Percentiles rank a stretch among this genome's conserved stretches.
Evolutionary conservation across 2,329 filamentous ascomycete species (phyloP).

Genomic region (Xylariaceae sp.): DNA sequence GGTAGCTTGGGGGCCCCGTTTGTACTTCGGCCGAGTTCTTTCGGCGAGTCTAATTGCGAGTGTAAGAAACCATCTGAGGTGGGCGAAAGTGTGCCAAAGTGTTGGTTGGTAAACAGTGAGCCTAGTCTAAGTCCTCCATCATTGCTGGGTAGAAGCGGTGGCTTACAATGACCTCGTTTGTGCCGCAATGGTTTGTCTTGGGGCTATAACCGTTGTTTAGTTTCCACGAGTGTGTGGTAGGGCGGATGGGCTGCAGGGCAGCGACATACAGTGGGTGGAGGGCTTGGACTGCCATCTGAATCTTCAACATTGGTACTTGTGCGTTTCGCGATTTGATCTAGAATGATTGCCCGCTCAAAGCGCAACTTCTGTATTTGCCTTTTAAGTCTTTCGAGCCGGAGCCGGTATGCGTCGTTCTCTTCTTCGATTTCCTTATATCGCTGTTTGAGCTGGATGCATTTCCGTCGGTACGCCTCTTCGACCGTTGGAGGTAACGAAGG

Average conservation of each 20-base stretch:
- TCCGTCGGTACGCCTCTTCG: conserved; percentile 90
- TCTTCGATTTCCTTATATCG: conserved; percentile 88
- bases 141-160: conserved; percentile 42
- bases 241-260: neutral
- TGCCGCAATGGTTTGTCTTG: conserved; percentile 72
- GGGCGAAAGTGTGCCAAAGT: conserved; percentile 41
- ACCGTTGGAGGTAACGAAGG: conserved; percentile 76
- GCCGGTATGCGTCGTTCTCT: conserved; percentile 76
- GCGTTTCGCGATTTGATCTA: conserved; percentile 67
- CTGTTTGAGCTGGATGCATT: conserved; percentile 91
- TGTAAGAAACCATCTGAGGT: conserved; percentile 50
- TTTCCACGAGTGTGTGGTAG: neutral
- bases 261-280: conserved; percentile 66
- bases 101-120: conserved; percentile 43
- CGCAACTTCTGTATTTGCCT: conserved; percentile 88
- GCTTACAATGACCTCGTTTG: conserved; percentile 66
- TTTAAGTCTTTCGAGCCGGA: conserved; percentile 73
- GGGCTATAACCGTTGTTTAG: conserved; percentile 45
- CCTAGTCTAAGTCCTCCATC: conserved; percentile 36
- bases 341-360: conserved; percentile 71
- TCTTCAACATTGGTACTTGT: conserved; percentile 72
- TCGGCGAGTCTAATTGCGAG: conserved; percentile 37
- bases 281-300: conserved; percentile 72
- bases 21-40: conserved; percentile 26
- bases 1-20: conserved; percentile 39